Evolutionary conservation across 2,329 filamentous ascomycete genomes (phyloP).

Genomic region (Fusarium chuoi): DNA sequence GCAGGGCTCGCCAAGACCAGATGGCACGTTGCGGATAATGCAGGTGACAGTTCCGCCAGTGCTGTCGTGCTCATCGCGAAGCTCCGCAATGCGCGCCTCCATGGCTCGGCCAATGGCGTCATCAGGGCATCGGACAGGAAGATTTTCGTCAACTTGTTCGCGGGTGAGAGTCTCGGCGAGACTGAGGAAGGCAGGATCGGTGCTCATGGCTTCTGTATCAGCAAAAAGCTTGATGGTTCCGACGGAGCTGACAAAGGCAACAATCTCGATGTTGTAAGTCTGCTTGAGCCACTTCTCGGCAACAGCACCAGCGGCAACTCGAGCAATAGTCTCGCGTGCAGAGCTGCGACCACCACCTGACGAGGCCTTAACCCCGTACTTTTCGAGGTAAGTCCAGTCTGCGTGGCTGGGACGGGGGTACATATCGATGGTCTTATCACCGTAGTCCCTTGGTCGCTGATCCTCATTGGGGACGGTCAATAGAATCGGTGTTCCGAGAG

Average conservation of each 20-base stretch:
- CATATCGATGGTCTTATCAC: slow-evolving; percentile 86
- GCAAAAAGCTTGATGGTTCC: slow-evolving; percentile 62
- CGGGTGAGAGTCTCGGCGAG: slow-evolving; percentile 67
- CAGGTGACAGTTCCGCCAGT: slow-evolving; percentile 96
- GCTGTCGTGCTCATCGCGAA: slow-evolving; percentile 82
- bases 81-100: slow-evolving; percentile 81
- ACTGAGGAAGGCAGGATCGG: slow-evolving; percentile 81
- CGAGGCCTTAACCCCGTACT: slow-evolving; percentile 94
- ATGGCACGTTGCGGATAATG: slow-evolving; percentile 86
- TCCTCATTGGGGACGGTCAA: slow-evolving; percentile 92
- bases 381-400: slow-evolving; percentile 96
- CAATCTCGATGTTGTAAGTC: slow-evolving; percentile 87
- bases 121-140: slow-evolving; percentile 90
- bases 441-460: slow-evolving; percentile 92
- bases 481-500: slow-evolving; percentile 89
- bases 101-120: slow-evolving; percentile 72
- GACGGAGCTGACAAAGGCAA: slow-evolving; percentile 88
- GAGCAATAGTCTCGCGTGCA: slow-evolving; percentile 93
- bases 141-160: slow-evolving; percentile 79
- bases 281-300: slow-evolving; percentile 90
- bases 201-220: slow-evolving; percentile 63
- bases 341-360: slow-evolving; percentile 90
- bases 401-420: slow-evolving; percentile 94
- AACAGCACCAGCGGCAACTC: slow-evolving; percentile 91
- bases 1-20: slow-evolving; percentile 89